Conservation (phyloP, 177 flowering plant species). For the Vitis hybrid region DNA sequence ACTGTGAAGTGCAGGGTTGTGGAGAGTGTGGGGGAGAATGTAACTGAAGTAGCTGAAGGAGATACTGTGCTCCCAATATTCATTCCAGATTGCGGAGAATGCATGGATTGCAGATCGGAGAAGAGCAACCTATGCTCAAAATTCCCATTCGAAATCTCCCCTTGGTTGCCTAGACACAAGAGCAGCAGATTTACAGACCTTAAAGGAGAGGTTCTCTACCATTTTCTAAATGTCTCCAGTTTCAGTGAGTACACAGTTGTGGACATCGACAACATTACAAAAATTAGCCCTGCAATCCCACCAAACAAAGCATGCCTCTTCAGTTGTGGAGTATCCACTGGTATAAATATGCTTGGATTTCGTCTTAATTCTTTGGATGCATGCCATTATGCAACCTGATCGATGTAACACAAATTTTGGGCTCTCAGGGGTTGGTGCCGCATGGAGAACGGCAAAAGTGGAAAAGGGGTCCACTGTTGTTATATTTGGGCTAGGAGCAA, state of each 20-base stretch:
- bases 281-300: constrained; percentile 52
- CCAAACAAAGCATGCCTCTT: constrained; percentile 66
- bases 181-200: constrained; percentile 57
- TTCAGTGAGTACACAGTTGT: constrained; percentile 72
- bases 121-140: constrained; percentile 65
- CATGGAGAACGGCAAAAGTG: constrained; percentile 72
- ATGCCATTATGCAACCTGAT: too few relatives aligned
- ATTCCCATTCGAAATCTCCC: constrained; percentile 45
- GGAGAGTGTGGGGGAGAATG: constrained; percentile 72
- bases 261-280: constrained; percentile 48
- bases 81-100: constrained; percentile 57
- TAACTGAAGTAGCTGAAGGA: constrained; percentile 47
- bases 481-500: constrained; percentile 76
- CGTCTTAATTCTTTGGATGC: too few relatives aligned
- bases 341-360: constrained; percentile 20
- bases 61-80: constrained; percentile 59
- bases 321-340: constrained; percentile 79
- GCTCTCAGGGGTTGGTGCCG: constrained; percentile 73
- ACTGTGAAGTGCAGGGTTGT: constrained; percentile 36
- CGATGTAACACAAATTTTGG: neutral
- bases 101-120: constrained; percentile 48
- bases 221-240: constrained; percentile 59
- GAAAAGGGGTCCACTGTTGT: constrained; percentile 78
- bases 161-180: constrained; percentile 64
- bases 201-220: constrained; percentile 56